Conservation (phyloP, 306 rosid species). For the Prunus mira region DNA sequence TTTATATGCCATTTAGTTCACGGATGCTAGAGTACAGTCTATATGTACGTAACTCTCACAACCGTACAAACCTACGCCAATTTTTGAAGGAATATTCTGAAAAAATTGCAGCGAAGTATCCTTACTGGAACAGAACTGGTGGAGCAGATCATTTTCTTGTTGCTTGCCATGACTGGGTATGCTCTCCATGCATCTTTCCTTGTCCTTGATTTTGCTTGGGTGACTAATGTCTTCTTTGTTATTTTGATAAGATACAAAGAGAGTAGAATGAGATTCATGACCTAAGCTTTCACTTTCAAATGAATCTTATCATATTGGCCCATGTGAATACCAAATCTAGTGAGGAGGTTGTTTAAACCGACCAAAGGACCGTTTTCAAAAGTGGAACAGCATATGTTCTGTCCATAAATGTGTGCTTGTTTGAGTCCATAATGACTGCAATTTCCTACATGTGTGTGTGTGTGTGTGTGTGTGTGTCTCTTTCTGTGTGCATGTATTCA, state of each 20-base stretch:
- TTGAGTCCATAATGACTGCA: neutral
- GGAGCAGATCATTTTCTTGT: conserved; percentile 98
- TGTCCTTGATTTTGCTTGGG: neutral
- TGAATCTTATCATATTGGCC: neutral
- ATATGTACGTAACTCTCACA: conserved; percentile 83
- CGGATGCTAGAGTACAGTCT: conserved; percentile 70
- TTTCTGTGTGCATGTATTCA: conserved; percentile 3
- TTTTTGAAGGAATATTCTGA: conserved; percentile 72
- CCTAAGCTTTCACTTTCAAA: neutral
- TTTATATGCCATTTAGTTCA: conserved; percentile 89
- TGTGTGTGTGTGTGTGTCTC: neutral
- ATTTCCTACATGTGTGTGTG: neutral
- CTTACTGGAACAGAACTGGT: conserved; percentile 72
- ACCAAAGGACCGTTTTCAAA: neutral
- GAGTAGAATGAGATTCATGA: neutral
- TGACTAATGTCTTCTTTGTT: neutral
- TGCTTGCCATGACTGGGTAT: conserved; percentile 98
- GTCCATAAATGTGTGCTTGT: neutral
- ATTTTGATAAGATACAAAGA: neutral
- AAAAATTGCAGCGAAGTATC: conserved; percentile 70
- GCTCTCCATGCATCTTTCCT: conserved; percentile 13
- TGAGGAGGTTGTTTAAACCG: neutral
- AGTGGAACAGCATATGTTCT: neutral
- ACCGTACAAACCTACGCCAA: conserved; percentile 79
- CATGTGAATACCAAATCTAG: neutral